These are phyloP conservation scores for Cladophialophora carrionii DNA, from an alignment of 2,329 filamentous ascomycete species.

Conservation along the genomic window DNA sequence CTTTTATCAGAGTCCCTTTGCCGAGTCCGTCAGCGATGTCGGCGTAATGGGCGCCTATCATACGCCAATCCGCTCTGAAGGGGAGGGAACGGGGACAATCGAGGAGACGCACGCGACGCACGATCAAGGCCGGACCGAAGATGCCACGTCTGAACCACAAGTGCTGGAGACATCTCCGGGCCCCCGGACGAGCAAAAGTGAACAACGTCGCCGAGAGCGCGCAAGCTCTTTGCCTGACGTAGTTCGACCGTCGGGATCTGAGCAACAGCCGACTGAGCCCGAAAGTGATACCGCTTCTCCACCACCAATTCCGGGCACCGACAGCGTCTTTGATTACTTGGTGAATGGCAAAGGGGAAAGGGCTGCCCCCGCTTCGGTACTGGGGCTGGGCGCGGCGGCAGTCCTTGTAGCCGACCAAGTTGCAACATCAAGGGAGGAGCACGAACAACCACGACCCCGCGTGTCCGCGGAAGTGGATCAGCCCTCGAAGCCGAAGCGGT, in stretches of 20 bases:
- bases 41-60: constrained; percentile 33
- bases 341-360: constrained; percentile 14
- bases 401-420: constrained; percentile 11
- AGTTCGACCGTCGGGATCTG: background rate
- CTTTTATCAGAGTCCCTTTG: constrained; percentile 57
- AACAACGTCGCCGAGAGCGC: constrained; percentile 31
- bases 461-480: background rate
- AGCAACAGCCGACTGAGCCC: background rate
- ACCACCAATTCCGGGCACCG: constrained; percentile 10
- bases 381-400: constrained; percentile 18
- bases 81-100: background rate
- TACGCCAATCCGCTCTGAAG: background rate
- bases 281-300: background rate
- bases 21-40: constrained; percentile 55
- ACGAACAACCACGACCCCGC: background rate
- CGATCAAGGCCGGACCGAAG: background rate
- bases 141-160: background rate
- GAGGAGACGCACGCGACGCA: background rate
- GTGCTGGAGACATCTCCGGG: constrained; percentile 2
- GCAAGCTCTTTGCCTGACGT: constrained; percentile 23
- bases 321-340: constrained; percentile 26
- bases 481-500: constrained; percentile 12
- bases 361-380: background rate
- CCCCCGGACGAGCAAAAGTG: constrained; percentile 27
- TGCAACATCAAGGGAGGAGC: background rate